Percentiles rank a stretch among this genome's conserved stretches.
Evolutionary conservation across 768 basidiomycete genomes (phyloP).

Genomic region (Tremella mesenterica): DNA sequence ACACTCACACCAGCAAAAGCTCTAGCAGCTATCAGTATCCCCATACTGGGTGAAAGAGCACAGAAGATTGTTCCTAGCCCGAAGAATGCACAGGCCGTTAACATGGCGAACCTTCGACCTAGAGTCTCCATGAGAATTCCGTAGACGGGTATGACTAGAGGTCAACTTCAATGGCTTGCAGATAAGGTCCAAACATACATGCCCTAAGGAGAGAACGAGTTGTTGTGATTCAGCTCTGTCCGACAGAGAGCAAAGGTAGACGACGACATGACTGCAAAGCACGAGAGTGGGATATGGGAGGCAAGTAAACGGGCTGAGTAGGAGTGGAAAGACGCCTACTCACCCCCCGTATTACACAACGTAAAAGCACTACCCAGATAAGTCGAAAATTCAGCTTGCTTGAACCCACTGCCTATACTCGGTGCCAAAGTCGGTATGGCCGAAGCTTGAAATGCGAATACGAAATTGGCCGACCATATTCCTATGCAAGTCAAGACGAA

Average conservation of each 20-base stretch:
- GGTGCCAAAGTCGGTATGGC: slow-evolving; percentile 41
- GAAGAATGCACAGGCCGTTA: slow-evolving; percentile 35
- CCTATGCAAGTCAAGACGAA: slow-evolving; percentile 24
- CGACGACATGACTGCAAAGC: too few relatives aligned
- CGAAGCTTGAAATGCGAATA: slow-evolving; percentile 41
- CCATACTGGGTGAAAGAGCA: slow-evolving; percentile 26
- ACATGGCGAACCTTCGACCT: slow-evolving; percentile 37
- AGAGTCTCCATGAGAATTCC: slow-evolving; percentile 41
- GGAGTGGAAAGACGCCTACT: too few relatives aligned
- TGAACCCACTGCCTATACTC: slow-evolving; percentile 25
- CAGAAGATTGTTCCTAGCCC: slow-evolving; percentile 31
- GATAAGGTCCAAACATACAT: neutral
- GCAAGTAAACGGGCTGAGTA: too few relatives aligned
- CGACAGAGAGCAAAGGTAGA: too few relatives aligned
- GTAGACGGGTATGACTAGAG: slow-evolving; percentile 39
- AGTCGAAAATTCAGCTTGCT: slow-evolving; percentile 39
- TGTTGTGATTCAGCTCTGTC: too few relatives aligned
- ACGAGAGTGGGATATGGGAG: too few relatives aligned
- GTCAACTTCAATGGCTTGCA: neutral
- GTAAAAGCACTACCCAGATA: slow-evolving; percentile 40
- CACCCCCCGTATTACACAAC: slow-evolving; percentile 36
- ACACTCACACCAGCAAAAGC: slow-evolving; percentile 32
- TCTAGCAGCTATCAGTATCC: slow-evolving; percentile 28
- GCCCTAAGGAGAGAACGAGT: too few relatives aligned
- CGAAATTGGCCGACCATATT: slow-evolving; percentile 38